Conservation (phyloP, 257 asterid species). For the Nicotiana benthamiana region DNA sequence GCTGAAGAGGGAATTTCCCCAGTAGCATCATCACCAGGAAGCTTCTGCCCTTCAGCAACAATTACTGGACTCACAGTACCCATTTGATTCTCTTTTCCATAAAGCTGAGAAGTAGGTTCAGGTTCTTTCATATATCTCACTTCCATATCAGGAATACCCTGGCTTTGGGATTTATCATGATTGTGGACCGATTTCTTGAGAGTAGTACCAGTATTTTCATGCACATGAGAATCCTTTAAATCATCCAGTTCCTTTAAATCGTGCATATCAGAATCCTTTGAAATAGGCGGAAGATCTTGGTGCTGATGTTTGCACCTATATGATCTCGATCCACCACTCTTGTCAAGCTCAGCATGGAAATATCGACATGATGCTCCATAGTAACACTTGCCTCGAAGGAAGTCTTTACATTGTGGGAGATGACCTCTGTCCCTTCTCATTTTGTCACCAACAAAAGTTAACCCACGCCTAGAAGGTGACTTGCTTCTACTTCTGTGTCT, state of each 20-base stretch:
- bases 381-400: slow-evolving; percentile 71
- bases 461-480: slow-evolving; percentile 54
- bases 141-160: slow-evolving; percentile 23
- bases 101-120: slow-evolving; percentile 17
- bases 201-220: slow-evolving; percentile 23
- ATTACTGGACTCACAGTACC: slow-evolving; percentile 18
- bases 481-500: slow-evolving; percentile 65
- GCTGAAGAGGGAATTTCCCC: slow-evolving; percentile 15
- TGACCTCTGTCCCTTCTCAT: slow-evolving; percentile 43
- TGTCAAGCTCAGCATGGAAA: slow-evolving; percentile 51
- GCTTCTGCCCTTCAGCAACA: slow-evolving; percentile 19
- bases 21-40: slow-evolving; percentile 30
- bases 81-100: slow-evolving; percentile 20
- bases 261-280: slow-evolving; percentile 27
- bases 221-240: slow-evolving; percentile 25
- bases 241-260: slow-evolving; percentile 19
- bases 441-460: slow-evolving; percentile 36
- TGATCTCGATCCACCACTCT: slow-evolving; percentile 45
- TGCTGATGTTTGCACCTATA: slow-evolving; percentile 38
- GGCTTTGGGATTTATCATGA: slow-evolving; percentile 29
- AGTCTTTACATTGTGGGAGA: slow-evolving; percentile 52
- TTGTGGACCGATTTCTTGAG: slow-evolving; percentile 12
- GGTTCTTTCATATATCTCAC: slow-evolving; percentile 24
- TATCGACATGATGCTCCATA: slow-evolving; percentile 77
- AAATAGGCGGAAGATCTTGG: slow-evolving; percentile 26